A percentile compares a stretch with the other conserved stretches of the same genome.
Evolutionary conservation across 306 rosid species (phyloP).

Genomic region (Crataegus laevigata): DNA sequence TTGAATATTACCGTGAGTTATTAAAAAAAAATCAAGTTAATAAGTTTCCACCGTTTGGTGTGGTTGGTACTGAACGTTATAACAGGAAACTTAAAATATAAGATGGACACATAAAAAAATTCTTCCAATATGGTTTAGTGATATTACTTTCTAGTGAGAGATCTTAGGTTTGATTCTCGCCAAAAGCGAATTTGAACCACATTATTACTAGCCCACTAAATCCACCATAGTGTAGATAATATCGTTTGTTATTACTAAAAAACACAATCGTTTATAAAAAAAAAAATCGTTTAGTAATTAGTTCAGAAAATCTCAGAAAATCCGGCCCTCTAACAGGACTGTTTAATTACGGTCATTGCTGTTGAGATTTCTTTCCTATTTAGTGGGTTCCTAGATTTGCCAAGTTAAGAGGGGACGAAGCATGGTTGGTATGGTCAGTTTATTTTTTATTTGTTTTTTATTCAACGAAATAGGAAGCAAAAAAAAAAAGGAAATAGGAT

Average conservation of each 20-base stretch:
- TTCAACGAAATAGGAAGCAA: background rate
- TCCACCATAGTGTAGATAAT: rapidly evolving
- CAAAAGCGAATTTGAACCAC: too few relatives aligned
- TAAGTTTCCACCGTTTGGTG: background rate
- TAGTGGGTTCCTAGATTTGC: background rate
- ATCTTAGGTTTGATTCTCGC: too few relatives aligned
- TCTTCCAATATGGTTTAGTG: background rate
- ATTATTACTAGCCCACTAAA: too few relatives aligned
- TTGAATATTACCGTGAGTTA: background rate
- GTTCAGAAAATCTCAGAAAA: background rate
- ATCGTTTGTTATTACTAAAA: too few relatives aligned
- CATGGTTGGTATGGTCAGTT: background rate
- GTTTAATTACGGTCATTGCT: background rate
- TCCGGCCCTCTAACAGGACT: background rate
- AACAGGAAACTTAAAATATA: background rate
- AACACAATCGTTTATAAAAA: too few relatives aligned
- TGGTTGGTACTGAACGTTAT: background rate
- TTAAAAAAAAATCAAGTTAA: too few relatives aligned
- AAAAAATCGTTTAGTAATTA: background rate
- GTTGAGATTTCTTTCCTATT: background rate
- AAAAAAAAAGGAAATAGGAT: background rate
- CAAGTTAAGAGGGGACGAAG: background rate
- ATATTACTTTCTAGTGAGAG: rapidly evolving
- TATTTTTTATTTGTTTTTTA: too few relatives aligned
- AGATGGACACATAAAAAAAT: background rate